Evolutionary conservation across 106 monocot genomes (phyloP).

Genomic region (Dioscorea alata): DNA sequence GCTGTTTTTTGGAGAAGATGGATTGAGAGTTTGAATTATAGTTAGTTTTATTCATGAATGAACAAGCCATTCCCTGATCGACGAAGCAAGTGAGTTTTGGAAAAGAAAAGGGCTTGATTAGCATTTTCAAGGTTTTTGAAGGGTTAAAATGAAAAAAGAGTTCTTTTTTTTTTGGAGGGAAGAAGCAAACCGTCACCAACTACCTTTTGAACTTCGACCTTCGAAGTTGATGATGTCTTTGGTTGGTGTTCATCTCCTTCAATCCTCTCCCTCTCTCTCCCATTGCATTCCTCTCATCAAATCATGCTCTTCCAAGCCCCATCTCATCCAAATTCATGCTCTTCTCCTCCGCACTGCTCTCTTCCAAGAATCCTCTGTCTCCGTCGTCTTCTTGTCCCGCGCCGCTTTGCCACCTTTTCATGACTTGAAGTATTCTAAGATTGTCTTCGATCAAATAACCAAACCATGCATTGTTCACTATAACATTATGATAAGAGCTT

Average conservation of each 20-base stretch:
- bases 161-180: no score
- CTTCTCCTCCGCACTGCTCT: constrained; percentile 37
- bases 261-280: no score
- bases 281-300: constrained; percentile 16
- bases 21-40: background rate
- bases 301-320: constrained; percentile 13
- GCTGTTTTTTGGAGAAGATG: constrained; percentile 11
- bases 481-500: constrained; percentile 41
- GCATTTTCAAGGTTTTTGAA: no score
- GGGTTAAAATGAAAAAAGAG: no score
- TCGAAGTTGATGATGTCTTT: no score
- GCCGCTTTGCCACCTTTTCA: constrained; percentile 6
- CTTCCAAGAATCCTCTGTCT: constrained; percentile 9
- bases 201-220: no score
- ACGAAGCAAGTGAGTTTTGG: no score
- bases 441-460: constrained; percentile 22
- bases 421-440: constrained; percentile 9
- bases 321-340: constrained; percentile 46
- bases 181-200: no score
- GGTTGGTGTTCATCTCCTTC: no score
- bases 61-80: background rate
- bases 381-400: constrained; percentile 29
- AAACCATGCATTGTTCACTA: constrained; percentile 28
- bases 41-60: background rate
- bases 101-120: no score